These are phyloP conservation scores for Paramecium sonneborni DNA, from an alignment of 73 alveolate species.

Conservation along the genomic window DNA sequence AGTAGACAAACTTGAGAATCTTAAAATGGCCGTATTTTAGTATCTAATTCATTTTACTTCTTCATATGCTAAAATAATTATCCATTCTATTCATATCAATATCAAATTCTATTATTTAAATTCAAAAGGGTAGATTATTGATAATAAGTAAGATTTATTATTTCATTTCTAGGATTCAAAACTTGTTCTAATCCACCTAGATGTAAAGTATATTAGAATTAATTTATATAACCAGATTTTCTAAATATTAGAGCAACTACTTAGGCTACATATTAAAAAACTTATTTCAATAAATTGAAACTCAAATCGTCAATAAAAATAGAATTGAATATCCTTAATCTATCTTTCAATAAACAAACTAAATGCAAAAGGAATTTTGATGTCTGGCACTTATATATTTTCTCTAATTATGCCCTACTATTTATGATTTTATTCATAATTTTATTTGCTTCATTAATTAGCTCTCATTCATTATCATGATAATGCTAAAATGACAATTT, in stretches of 20 bases:
- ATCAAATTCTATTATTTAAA: neutral
- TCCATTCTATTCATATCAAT: neutral
- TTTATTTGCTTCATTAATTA: neutral
- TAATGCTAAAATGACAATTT: neutral
- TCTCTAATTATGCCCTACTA: neutral
- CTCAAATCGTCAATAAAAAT: neutral
- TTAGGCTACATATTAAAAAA: neutral
- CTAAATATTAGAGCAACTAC: neutral
- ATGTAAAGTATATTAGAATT: neutral
- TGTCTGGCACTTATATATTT: neutral
- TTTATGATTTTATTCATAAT: neutral
- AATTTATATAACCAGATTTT: neutral
- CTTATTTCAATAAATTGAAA: neutral
- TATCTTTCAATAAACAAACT: neutral
- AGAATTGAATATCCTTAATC: neutral
- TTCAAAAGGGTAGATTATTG: neutral
- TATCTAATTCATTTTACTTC: neutral
- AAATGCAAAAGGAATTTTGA: neutral
- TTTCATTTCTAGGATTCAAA: neutral
- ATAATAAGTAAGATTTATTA: neutral
- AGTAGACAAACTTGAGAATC: neutral
- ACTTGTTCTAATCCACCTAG: neutral
- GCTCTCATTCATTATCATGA: neutral
- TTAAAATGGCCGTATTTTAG: neutral
- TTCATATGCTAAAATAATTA: conserved; percentile 2